Base-by-base conservation (phyloP, 2,329 filamentous ascomycete species). In the Sphaerulina vaccinii region DNA sequence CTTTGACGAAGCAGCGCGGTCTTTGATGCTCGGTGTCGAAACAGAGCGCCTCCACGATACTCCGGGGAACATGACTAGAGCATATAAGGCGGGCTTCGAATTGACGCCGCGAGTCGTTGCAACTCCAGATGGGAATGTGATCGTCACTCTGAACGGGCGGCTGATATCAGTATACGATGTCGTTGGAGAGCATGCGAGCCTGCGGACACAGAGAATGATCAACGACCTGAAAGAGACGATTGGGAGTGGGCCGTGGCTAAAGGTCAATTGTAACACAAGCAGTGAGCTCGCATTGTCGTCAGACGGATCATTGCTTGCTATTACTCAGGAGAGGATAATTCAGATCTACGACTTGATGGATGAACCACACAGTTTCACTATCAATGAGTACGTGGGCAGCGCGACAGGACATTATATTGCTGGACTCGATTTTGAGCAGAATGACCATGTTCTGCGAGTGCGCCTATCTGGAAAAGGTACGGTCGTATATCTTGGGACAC, bases 371-470 rank as follows among this genome's bases (percentile, higher is more conserved):
- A 65, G 62, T 27, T 63, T 62, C 33, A 66, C 65, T 3, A 59
- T 68, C 7, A 65, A 65, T 38, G 59, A 66, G 22, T 65, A 66
- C 49, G 52, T 69, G 37, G 51, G 58, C 7, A 62, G 61, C 24
- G 67, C 66, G 8, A 59, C 65, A 9, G 68, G 66, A 8, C 63
- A 69, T 51, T 67, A 63, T 46, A 66, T 69, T n/a, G 64, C 62
- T 36, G 68, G 66, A 2, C 56, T 70, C 33, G 62, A 62, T 10
- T 69, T 70, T 37, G 65, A 68, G 46, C 60, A 66, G 47, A 54
- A 67, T 23, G 62, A 69, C 43, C 61, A 62, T 41, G 40, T 68
- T 9, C 54, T 69, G 15, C 65, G 68, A 7, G 62, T 70, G 2
- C 57, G 59, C 21, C 50, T 69, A 41, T 68, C 62, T 49, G 64